Percentiles rank a stretch among this genome's conserved stretches.
Conservation (phyloP, 1,139 yeast genomes). For the Blastobotrys buckinghamii region DNA sequence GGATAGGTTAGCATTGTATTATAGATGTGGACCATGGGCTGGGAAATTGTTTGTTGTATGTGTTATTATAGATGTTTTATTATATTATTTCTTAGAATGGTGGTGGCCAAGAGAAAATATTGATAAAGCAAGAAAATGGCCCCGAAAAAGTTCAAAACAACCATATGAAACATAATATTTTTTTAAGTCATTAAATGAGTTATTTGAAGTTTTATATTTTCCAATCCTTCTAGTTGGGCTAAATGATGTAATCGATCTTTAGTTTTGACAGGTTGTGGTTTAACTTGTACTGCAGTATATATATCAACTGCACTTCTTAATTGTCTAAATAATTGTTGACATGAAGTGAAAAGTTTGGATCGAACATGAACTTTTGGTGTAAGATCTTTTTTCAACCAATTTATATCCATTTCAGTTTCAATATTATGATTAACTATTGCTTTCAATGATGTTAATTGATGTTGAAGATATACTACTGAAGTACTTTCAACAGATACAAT, state of each 20-base stretch:
- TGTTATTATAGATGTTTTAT: conserved; percentile 69
- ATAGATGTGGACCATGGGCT: conserved; percentile 76
- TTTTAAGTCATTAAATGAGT: conserved; percentile 7
- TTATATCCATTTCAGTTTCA: not conserved
- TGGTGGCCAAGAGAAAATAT: conserved; percentile 61
- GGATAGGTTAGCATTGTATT: conserved; percentile 52
- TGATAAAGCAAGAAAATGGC: conserved; percentile 79
- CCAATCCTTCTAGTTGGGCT: conserved; percentile 9
- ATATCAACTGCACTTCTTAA: conserved; percentile 3
- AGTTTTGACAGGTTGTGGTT: not conserved
- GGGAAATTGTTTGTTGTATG: conserved; percentile 75
- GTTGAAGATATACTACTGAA: conserved; percentile 14
- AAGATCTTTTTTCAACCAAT: conserved; percentile 4
- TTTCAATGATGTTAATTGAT: conserved; percentile 15
- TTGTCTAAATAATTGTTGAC: conserved; percentile 5
- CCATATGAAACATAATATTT: not conserved
- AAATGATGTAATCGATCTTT: not conserved
- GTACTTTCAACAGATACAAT: not conserved
- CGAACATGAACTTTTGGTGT: not conserved
- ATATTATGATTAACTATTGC: not conserved
- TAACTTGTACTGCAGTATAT: not conserved
- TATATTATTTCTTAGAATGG: conserved; percentile 60
- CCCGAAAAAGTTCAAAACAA: conserved; percentile 40
- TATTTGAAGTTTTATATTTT: conserved; percentile 6
- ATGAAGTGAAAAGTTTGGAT: not conserved